A percentile compares a stretch with the other conserved stretches of the same genome.
phyloP scores from a whole-genome alignment of 129 eudicot genomes.

The Chrysanthemum makinoi region DNA sequence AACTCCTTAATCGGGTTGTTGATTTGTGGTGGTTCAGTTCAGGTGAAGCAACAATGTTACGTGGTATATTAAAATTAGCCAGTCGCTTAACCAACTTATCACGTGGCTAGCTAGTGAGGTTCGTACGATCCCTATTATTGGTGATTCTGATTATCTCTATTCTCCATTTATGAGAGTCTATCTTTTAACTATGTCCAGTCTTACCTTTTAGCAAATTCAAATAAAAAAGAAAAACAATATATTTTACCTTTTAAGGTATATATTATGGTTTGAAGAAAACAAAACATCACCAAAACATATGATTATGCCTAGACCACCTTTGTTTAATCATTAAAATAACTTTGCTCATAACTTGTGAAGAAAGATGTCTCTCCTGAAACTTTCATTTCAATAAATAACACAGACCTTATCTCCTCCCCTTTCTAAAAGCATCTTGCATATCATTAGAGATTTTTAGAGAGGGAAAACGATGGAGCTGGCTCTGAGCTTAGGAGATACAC shows the following conservation, averaged over 20 bases:
- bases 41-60: too few relatives aligned
- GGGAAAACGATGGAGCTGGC: conserved; percentile 72
- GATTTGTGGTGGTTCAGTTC: too few relatives aligned
- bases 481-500: conserved; percentile 79
- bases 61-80: too few relatives aligned
- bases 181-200: background rate
- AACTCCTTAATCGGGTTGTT: too few relatives aligned
- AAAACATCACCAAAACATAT: conserved; percentile 37
- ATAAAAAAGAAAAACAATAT: conserved; percentile 8
- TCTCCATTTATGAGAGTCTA: too few relatives aligned
- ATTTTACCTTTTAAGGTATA: conserved; percentile 23
- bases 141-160: too few relatives aligned
- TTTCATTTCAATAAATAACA: conserved; percentile 23
- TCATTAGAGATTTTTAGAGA: conserved; percentile 29
- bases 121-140: too few relatives aligned
- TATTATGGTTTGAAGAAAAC: conserved; percentile 30
- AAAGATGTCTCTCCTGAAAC: conserved; percentile 31
- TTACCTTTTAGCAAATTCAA: conserved; percentile 12
- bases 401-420: conserved; percentile 18
- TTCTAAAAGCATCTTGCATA: conserved; percentile 27
- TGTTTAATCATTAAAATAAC: conserved; percentile 20
- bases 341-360: conserved; percentile 26
- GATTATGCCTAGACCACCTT: conserved; percentile 43
- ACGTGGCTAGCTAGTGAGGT: too few relatives aligned
- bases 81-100: too few relatives aligned